phyloP scores from a whole-genome alignment of 1,284 basidiomycete species.

The Ganoderma sinense region DNA sequence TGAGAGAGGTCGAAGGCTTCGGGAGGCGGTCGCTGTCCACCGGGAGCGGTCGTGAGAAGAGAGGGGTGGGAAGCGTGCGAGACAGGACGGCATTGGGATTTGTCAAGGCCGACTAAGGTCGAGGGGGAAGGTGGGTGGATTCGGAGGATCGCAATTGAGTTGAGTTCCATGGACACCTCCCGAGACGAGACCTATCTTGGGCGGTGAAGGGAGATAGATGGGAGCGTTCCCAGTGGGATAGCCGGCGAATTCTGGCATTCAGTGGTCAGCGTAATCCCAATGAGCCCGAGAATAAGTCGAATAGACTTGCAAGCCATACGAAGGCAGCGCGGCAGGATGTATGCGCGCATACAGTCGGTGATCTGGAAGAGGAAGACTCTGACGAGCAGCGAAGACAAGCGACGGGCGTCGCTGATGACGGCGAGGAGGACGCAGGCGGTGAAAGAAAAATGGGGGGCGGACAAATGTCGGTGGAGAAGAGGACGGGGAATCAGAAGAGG shows the following conservation, averaged over 20 bases:
- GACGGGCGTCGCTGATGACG: neutral
- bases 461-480: slow-evolving; percentile 24
- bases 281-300: slow-evolving; percentile 23
- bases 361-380: neutral
- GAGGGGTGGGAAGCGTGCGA: slow-evolving; percentile 17
- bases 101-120: slow-evolving; percentile 11
- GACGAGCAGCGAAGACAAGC: neutral
- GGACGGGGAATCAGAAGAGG: slow-evolving; percentile 11
- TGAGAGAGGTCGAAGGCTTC: slow-evolving; percentile 13
- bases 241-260: slow-evolving; percentile 28
- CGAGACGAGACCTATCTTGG: slow-evolving; percentile 28
- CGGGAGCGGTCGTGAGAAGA: slow-evolving; percentile 15
- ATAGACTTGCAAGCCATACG: slow-evolving; percentile 7
- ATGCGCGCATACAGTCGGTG: slow-evolving; percentile 6
- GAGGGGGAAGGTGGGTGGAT: slow-evolving; percentile 15
- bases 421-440: neutral
- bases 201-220: slow-evolving; percentile 19
- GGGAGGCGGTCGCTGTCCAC: slow-evolving; percentile 14
- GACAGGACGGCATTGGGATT: slow-evolving; percentile 23
- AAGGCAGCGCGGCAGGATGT: slow-evolving; percentile 3
- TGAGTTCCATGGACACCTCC: slow-evolving; percentile 16
- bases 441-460: slow-evolving; percentile 12
- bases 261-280: neutral
- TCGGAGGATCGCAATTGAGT: slow-evolving; percentile 28
- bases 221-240: slow-evolving; percentile 28